Evolutionary conservation across 2,329 filamentous ascomycete species (phyloP).

Genomic region (Coleophoma cylindrospora): DNA sequence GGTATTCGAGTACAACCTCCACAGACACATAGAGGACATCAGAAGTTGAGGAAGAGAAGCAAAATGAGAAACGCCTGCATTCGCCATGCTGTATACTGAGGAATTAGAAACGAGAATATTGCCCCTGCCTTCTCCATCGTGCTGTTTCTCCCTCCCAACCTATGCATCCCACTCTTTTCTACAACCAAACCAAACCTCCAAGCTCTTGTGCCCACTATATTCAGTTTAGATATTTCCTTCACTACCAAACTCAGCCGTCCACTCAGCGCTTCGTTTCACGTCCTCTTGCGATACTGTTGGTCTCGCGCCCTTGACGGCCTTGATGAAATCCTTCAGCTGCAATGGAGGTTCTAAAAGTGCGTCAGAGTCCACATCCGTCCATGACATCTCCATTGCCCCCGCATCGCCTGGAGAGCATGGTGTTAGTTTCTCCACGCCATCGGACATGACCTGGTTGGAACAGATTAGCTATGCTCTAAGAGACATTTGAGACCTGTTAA

Average conservation of each 20-base stretch:
- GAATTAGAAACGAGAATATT: not conserved
- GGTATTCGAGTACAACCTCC: no score
- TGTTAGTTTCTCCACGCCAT: slow-evolving; percentile 65
- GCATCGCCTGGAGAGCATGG: slow-evolving; percentile 91
- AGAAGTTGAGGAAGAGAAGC: no score
- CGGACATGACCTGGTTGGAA: slow-evolving; percentile 57
- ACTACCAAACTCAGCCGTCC: slow-evolving; percentile 94
- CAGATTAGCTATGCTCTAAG: not conserved
- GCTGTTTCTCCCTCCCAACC: no score
- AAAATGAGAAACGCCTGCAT: not conserved
- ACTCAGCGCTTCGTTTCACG: slow-evolving; percentile 77
- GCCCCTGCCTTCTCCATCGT: not conserved
- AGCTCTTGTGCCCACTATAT: no score
- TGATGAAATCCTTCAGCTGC: slow-evolving; percentile 85
- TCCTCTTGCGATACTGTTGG: slow-evolving; percentile 90
- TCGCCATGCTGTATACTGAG: slow-evolving; percentile 10
- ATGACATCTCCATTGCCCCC: slow-evolving; percentile 87
- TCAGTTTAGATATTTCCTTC: slow-evolving; percentile 50
- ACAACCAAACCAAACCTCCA: no score
- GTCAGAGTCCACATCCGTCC: slow-evolving; percentile 81
- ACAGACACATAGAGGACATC: no score
- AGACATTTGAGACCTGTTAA: not conserved
- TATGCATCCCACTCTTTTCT: no score
- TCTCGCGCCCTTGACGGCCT: slow-evolving; percentile 80
- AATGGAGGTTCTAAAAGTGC: slow-evolving; percentile 82